A percentile compares a stretch with the other conserved stretches of the same genome.
Conservation (phyloP, 2,329 filamentous ascomycete species). For the Fusarium buxicola region DNA sequence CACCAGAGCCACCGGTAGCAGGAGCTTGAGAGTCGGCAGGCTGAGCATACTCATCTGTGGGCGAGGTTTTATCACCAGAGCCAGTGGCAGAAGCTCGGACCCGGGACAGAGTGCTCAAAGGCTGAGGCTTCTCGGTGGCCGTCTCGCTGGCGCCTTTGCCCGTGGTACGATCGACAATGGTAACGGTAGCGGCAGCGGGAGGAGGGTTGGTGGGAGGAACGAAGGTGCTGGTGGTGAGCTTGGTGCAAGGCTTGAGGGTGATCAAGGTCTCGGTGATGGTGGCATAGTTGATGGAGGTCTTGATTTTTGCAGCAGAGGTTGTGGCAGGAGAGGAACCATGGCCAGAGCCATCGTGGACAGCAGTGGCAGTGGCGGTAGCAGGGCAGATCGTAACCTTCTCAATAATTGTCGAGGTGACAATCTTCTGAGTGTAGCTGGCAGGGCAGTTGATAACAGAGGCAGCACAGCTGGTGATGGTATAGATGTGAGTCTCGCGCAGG, state of each 20-base stretch:
- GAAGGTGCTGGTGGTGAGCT: slow-evolving; percentile 41
- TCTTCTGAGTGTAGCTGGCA: slow-evolving; percentile 49
- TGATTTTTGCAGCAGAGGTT: slow-evolving; percentile 16
- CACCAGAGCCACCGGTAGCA: slow-evolving; percentile 13
- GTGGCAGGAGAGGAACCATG: slow-evolving; percentile 20
- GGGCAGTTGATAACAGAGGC: slow-evolving; percentile 55
- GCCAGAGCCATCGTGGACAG: neutral
- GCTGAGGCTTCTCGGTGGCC: slow-evolving; percentile 16
- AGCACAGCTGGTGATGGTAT: slow-evolving; percentile 53
- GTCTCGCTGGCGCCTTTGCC: slow-evolving; percentile 9
- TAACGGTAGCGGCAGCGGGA: slow-evolving; percentile 24
- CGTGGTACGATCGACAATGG: slow-evolving; percentile 33
- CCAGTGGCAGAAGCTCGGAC: slow-evolving; percentile 27
- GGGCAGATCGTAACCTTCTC: slow-evolving; percentile 41
- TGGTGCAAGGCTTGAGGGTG: slow-evolving; percentile 41
- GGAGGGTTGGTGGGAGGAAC: slow-evolving; percentile 31
- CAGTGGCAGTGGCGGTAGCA: slow-evolving; percentile 28
- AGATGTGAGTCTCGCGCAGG: slow-evolving; percentile 39
- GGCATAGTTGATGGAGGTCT: slow-evolving; percentile 29
- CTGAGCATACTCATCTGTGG: slow-evolving; percentile 12
- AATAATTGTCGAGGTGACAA: slow-evolving; percentile 43
- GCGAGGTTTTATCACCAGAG: slow-evolving; percentile 10
- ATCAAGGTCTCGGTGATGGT: slow-evolving; percentile 43
- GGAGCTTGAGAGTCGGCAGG: slow-evolving; percentile 11
- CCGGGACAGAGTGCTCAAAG: slow-evolving; percentile 27